phyloP scores from a whole-genome alignment of 495 filamentous ascomycete species.

The Podospora fimiseda region DNA sequence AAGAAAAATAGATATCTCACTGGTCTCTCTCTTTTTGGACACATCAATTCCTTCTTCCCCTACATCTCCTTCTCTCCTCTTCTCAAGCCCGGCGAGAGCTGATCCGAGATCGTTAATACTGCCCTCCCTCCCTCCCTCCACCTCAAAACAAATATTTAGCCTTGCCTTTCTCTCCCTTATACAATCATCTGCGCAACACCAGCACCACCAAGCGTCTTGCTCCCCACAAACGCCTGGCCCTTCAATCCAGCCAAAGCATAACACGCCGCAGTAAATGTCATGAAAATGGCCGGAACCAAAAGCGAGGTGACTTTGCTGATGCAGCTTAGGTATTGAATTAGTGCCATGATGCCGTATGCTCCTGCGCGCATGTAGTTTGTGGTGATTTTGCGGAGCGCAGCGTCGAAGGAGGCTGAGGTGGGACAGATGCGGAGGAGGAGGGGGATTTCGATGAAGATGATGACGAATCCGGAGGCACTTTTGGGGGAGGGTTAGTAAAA shows the following conservation, averaged over 20 bases:
- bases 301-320: conserved; percentile 59
- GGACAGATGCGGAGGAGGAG: conserved; percentile 97
- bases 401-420: conserved; percentile 83
- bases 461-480: conserved; percentile 72
- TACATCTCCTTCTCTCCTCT: too few relatives aligned
- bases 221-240: conserved; percentile 90
- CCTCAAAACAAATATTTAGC: too few relatives aligned
- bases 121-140: too few relatives aligned
- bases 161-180: too few relatives aligned
- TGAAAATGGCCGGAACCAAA: conserved; percentile 78
- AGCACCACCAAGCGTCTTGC: conserved; percentile 92
- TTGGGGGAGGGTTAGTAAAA: conserved; percentile 48
- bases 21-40: too few relatives aligned
- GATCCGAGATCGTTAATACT: too few relatives aligned
- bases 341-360: conserved; percentile 75
- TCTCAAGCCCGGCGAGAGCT: too few relatives aligned
- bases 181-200: conserved; percentile 99
- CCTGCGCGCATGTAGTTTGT: conserved; percentile 97
- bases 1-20: too few relatives aligned
- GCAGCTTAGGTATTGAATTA: conserved; percentile 74
- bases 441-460: conserved; percentile 95
- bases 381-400: conserved; percentile 83
- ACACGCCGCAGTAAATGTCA: conserved; percentile 70
- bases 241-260: conserved; percentile 81
- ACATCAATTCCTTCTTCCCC: too few relatives aligned